Evolutionary conservation across 768 basidiomycete species (phyloP), one percentile per base, ranked within the genome.

Genomic region (Suillus bovinus): DNA sequence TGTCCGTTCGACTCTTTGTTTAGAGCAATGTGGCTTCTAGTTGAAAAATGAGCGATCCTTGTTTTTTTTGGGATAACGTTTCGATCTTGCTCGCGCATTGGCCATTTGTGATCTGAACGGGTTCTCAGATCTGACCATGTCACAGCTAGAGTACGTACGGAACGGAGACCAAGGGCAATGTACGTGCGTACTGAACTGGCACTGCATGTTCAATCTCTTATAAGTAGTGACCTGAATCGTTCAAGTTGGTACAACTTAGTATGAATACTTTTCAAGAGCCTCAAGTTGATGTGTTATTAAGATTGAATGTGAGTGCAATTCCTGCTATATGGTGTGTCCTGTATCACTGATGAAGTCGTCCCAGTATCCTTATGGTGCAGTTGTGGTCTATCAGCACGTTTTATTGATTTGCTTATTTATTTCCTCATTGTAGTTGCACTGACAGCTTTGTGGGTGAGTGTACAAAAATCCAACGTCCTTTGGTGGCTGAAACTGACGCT

Each of bases 281-380:
- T 54, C 53, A 22, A 9, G 34, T 16, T 16, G 53, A 36, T 5
- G 22, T 7, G 8, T 2, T 36, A 8, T 36, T 36, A 14, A 5
- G 22, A 11, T 14, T 36, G 22, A 4, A 24, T 22, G 53, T 36
- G 7, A 54, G 53, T 54, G 16, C 47, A 7, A 49, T 2, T 16
- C 13, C 14, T 36, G 9, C 9, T 54, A 31, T 9, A 2, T 16
- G 33, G 22, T 2, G 14, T 7, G 16, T 5, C 52, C 7, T 54
- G 2, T 4, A 22, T 53, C 34, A 20, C 14, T 36, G n/a, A 54
- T 20, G 22, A 1, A 14, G 47, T 27, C 24, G n/a, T 22, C 14
- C 34, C 13, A 54, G 53, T 54, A 36, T 11, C n/a, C n/a, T 54
- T 54, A 54, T 24, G 53, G 53, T 54, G 22, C 34, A 13, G n/a